These are phyloP conservation scores for Cyclotella baltica DNA, from an alignment of 108 stramenopile genomes.

Conservation along the genomic window DNA sequence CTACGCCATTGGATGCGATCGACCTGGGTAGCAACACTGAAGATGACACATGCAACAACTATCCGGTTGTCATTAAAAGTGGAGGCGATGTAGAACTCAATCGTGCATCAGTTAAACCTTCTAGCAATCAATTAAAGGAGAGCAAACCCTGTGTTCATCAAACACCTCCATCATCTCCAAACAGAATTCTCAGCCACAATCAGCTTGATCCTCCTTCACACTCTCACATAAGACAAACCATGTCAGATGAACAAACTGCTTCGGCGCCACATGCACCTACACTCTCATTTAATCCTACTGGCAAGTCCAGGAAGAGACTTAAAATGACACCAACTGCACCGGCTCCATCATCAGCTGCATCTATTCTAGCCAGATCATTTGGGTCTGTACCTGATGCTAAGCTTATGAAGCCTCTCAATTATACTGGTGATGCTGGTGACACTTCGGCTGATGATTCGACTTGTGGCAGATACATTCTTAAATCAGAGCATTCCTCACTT, in stretches of 20 bases:
- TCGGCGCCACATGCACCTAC: background rate
- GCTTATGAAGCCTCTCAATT: slow-evolving; percentile 7
- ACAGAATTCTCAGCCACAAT: background rate
- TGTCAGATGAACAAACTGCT: background rate
- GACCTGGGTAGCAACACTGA: slow-evolving; percentile 28
- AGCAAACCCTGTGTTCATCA: background rate
- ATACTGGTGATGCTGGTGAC: slow-evolving; percentile 2
- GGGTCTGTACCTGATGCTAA: slow-evolving; percentile 10
- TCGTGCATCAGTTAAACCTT: background rate
- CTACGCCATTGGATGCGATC: slow-evolving; percentile 14
- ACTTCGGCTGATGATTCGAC: background rate
- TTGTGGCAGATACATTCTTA: background rate
- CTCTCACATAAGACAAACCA: background rate
- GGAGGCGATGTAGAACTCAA: background rate
- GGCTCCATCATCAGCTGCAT: slow-evolving; percentile 4
- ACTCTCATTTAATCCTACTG: slow-evolving; percentile 2
- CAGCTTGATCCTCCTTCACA: background rate
- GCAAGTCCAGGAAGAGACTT: background rate
- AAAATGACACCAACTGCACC: slow-evolving; percentile 6
- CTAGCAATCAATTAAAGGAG: background rate
- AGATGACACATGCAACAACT: slow-evolving; percentile 7
- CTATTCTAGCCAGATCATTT: slow-evolving; percentile 8
- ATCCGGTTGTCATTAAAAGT: background rate
- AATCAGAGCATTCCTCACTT: no score
- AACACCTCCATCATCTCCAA: slow-evolving; percentile 8